Percentiles rank a stretch among this genome's conserved stretches.
phyloP scores from a whole-genome alignment of 2,329 filamentous ascomycete genomes.

The Aureobasidium musti region DNA sequence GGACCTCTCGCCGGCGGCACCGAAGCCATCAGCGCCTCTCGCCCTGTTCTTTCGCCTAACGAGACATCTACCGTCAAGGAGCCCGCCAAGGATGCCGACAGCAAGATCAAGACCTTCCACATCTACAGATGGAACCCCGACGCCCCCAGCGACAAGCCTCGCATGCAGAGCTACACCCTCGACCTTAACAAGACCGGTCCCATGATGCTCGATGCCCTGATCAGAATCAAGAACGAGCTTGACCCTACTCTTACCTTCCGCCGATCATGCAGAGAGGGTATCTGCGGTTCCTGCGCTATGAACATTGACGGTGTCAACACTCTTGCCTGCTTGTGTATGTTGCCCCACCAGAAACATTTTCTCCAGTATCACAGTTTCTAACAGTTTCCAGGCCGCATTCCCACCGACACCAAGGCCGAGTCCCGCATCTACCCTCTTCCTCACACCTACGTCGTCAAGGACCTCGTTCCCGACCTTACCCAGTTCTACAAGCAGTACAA shows the following conservation, averaged over 20 bases:
- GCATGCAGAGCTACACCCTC: conserved; percentile 91
- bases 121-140: conserved; percentile 99
- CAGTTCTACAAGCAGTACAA: conserved; percentile 99
- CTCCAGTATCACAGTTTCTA: neutral
- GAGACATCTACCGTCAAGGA: conserved; percentile 64
- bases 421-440: conserved; percentile 96
- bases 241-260: conserved; percentile 97
- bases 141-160: conserved; percentile 84
- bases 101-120: conserved; percentile 88
- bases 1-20: conserved; percentile 37
- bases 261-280: conserved; percentile 94
- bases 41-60: conserved; percentile 47
- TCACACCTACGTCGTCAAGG: conserved; percentile 99
- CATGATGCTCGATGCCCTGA: conserved; percentile 96
- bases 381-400: conserved; percentile 74
- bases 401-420: conserved; percentile 75
- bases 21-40: conserved; percentile 40
- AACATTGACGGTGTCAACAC: conserved; percentile 99
- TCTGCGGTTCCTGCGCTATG: conserved; percentile 98
- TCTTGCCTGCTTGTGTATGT: conserved; percentile 92
- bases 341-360: neutral
- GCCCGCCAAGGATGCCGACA: conserved; percentile 57
- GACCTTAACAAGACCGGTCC: conserved; percentile 99
- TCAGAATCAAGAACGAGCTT: conserved; percentile 98
- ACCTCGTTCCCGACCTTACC: conserved; percentile 95